These are phyloP conservation scores for Escovopsis sp. DNA, from an alignment of 2,329 filamentous ascomycete species.

Conservation along the genomic window DNA sequence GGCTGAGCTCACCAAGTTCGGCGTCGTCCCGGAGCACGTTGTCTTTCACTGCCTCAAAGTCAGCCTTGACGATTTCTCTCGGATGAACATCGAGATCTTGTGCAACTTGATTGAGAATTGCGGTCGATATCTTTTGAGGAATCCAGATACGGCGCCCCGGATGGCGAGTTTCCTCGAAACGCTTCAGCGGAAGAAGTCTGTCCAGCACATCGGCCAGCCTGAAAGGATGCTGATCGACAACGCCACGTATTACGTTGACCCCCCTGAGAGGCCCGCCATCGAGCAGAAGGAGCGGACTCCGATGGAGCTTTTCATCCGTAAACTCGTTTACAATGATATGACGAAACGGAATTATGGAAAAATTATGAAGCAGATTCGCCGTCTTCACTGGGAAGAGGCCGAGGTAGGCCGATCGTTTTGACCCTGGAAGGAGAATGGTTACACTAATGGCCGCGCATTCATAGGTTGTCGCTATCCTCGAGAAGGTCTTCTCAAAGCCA, in stretches of 20 bases:
- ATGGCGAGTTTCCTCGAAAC: constrained; percentile 94
- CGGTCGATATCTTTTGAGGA: constrained; percentile 82
- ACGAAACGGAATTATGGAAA: constrained; percentile 90
- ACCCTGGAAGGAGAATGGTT: neutral
- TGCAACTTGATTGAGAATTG: constrained; percentile 94
- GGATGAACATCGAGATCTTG: constrained; percentile 98
- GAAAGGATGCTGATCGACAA: constrained; percentile 98
- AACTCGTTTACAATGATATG: constrained; percentile 85
- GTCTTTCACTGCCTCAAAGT: constrained; percentile 98
- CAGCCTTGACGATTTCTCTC: constrained; percentile 90
- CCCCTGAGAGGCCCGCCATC: constrained; percentile 82
- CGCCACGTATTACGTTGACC: constrained; percentile 94
- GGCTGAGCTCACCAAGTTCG: constrained; percentile 93
- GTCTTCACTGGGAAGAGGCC: constrained; percentile 91
- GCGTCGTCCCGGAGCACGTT: constrained; percentile 93
- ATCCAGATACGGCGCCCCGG: constrained; percentile 78
- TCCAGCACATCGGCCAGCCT: constrained; percentile 87
- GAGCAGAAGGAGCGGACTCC: constrained; percentile 93
- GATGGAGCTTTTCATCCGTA: constrained; percentile 82
- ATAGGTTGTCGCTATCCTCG: constrained; percentile 57
- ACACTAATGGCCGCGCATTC: constrained; percentile 3
- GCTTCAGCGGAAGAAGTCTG: constrained; percentile 85
- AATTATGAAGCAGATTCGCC: constrained; percentile 83
- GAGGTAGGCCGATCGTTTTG: constrained; percentile 37
- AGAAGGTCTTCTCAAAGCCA: constrained; percentile 90